Base-by-base conservation (phyloP, 2,329 filamentous ascomycete genomes). In the Fusarium verrucosum region DNA sequence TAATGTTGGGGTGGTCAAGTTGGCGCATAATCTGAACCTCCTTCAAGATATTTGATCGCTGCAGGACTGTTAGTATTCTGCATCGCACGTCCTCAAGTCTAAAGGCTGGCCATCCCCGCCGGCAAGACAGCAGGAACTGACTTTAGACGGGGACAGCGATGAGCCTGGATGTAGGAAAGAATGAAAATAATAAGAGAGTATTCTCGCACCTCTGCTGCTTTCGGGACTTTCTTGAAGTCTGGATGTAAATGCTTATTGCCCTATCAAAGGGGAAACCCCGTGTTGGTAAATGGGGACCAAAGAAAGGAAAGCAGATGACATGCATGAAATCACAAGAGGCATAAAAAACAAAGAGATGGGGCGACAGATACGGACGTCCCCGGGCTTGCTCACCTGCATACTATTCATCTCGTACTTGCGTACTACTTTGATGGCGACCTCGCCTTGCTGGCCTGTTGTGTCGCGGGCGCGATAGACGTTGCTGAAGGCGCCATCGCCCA, bases 361-460 rank as follows among this genome's bases (percentile, higher is more conserved):
- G 66, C 60, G 49, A 61, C 54, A 40, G 62, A 70, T 50, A 66
- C 58, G 25, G 66, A 63, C 65, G 53, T 62, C 65, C 65, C 66
- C 60, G 60, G 25, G 47, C 42, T 56, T 73, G 90, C 93, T 87
- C 86, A 99, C 95, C 92, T 98, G 95, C 83, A 90, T 93, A 69
- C 89, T 94, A 81, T 97, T 98, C 92, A 99, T 97, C 80, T 99
- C 95, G 77, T 92, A 98, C 81, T 98, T 98, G 74, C 95, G 91
- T 66, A 99, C 95, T 47, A 99, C 95, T 79, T 99, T 99, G 84
- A 99, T 98, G 70, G 94, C 95, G 30, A 95, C 93, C 75, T 98
- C 90, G 68, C 87, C 88, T 64, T 86, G 85, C 63, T 89, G 83
- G 36, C 91, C 90, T 7, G 88, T 84, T 41, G 80, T 76, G 76